phyloP scores from a whole-genome alignment of 805 yeast species.

The Grigorovia humatica region DNA sequence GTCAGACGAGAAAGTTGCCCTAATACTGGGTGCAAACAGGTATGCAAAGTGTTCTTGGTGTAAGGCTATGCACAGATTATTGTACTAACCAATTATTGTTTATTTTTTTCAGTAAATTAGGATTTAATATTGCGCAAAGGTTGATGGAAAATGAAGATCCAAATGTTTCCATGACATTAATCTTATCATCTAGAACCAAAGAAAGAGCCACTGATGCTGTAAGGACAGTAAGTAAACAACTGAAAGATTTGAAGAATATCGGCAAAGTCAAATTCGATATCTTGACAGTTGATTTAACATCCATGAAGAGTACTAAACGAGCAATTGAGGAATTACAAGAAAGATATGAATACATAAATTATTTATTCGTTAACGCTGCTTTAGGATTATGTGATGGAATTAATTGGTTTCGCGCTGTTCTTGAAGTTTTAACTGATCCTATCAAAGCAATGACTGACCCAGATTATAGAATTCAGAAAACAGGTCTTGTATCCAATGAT shows the following conservation, averaged over 20 bases:
- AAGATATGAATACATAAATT: constrained; percentile 59
- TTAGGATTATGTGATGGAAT: constrained; percentile 80
- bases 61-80: background rate
- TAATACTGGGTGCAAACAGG: constrained; percentile 36
- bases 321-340: constrained; percentile 60
- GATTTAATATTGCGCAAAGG: constrained; percentile 74
- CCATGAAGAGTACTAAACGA: constrained; percentile 71
- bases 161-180: constrained; percentile 53
- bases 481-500: constrained; percentile 67
- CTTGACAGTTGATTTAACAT: constrained; percentile 70
- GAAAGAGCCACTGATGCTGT: constrained; percentile 74
- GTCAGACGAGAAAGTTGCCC: constrained; percentile 27
- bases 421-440: constrained; percentile 56
- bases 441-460: constrained; percentile 78
- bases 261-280: constrained; percentile 75
- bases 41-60: constrained; percentile 4
- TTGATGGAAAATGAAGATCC: constrained; percentile 51
- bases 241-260: constrained; percentile 31
- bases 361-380: constrained; percentile 77
- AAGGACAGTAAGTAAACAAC: constrained; percentile 39
- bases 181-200: constrained; percentile 81
- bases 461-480: constrained; percentile 68
- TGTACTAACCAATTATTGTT: background rate
- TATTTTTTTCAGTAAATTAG: constrained; percentile 46
- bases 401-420: constrained; percentile 70